Evolutionary conservation across 148 eudicot genomes (phyloP), one percentile per base, ranked within the genome.

Genomic region (Gaultheria prostrata): DNA sequence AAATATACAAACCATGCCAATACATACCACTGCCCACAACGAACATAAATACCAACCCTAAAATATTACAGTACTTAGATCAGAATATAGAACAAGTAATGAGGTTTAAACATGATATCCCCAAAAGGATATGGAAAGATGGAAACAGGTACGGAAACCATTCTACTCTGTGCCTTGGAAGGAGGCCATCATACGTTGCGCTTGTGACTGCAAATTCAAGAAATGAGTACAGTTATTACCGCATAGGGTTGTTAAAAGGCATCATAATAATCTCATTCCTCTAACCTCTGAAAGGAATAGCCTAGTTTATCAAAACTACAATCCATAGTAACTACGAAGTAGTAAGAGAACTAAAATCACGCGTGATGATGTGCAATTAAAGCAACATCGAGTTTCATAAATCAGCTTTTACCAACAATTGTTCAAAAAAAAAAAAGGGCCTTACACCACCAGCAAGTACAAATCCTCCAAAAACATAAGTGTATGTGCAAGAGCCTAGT

Each of bases 141-240:
- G 3, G 46, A 39, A 78, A 53, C 28, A 39, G 17, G 7, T 35
- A 43, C 13, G 46, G 79, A 73, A 76, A 10, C 54, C 26, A 80
- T 51, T 30, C 89, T 89, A 92, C 77, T 92, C 92, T 49, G 86
- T 89, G 21, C 92, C 89, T 81, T 84, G 93, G 93, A 91, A 89
- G 26, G 87, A 91, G 83, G 89, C 89, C 93, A 92, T 89, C 87
- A 89, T 86, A 82, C 90, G 92, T 65, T 86, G 89, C 85, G 83
- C 89, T 85, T 90, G 91, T 82, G 79, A 77, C 84, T 82, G 85
- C 76, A 61, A 51, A 77, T 54, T 28, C 17, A 33, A 43, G 76
- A 70, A 12, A 57, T 21, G 32, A 32, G 56, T 6, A 26, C 32
- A 39, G 53, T 28, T 72, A 78, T 45, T 26, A 70, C 69, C 4